Evolutionary conservation across 139 green algal genomes (phyloP).

Genomic region (Micromonas pusilla): DNA sequence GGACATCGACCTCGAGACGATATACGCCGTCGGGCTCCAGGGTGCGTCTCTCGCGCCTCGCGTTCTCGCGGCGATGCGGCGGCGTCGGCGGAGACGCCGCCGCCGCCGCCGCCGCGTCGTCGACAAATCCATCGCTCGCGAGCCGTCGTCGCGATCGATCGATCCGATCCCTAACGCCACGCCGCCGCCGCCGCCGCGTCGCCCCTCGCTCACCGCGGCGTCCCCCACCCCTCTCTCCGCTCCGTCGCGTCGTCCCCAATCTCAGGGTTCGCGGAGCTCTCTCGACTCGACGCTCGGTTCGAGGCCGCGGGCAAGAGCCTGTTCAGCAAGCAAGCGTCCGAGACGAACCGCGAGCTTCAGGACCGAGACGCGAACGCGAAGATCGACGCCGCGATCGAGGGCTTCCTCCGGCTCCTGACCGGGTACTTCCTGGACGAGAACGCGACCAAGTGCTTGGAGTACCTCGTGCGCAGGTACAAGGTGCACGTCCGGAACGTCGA

Average conservation of each 20-base stretch:
- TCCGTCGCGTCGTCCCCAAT: too few species aligned
- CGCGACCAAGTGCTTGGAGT: constrained; percentile 75
- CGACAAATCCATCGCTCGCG: too few species aligned
- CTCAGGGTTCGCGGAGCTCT: constrained; percentile 71
- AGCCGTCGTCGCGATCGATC: background rate
- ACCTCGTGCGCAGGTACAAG: constrained; percentile 73
- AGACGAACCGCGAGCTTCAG: constrained; percentile 52
- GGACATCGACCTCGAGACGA: constrained; percentile 51
- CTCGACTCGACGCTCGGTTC: constrained; percentile 55
- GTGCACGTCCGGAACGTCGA: constrained; percentile 76
- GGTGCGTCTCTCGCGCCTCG: constrained; percentile 34
- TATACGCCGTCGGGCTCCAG: constrained; percentile 39
- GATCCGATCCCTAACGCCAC: background rate
- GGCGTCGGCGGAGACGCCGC: too few species aligned
- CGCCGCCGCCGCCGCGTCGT: too few species aligned
- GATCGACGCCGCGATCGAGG: constrained; percentile 37
- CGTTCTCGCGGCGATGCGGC: too few species aligned
- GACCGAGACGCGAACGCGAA: constrained; percentile 44
- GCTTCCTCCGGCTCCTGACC: constrained; percentile 65
- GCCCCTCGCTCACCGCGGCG: too few species aligned
- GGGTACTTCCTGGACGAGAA: constrained; percentile 60
- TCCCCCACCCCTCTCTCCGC: too few species aligned
- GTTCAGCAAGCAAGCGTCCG: constrained; percentile 48
- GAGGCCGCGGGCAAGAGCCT: constrained; percentile 54
- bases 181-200: background rate